phyloP scores from a whole-genome alignment of 306 rosid genomes.

The Corylus heterophylla region DNA sequence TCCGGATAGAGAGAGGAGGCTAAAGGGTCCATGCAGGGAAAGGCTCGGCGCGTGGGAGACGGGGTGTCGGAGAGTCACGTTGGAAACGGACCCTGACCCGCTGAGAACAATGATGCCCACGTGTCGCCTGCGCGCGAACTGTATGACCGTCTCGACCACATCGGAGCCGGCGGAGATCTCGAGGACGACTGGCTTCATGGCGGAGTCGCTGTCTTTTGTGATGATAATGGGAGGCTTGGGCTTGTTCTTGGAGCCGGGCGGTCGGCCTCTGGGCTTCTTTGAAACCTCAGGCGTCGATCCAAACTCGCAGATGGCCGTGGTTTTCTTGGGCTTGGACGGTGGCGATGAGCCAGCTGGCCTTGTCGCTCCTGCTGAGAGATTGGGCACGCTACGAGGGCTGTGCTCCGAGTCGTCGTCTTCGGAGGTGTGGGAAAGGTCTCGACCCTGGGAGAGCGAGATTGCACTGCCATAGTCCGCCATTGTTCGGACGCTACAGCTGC shows the following conservation, averaged over 20 bases:
- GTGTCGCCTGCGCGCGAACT: slow-evolving; percentile 29
- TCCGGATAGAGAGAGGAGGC: slow-evolving; percentile 40
- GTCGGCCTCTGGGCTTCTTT: slow-evolving; percentile 59
- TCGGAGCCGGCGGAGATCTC: slow-evolving; percentile 53
- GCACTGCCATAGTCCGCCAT: slow-evolving; percentile 32
- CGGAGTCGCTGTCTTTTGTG: slow-evolving; percentile 21
- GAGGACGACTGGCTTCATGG: slow-evolving; percentile 34
- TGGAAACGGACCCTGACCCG: slow-evolving; percentile 46
- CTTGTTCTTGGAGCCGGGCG: slow-evolving; percentile 67
- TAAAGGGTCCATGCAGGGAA: slow-evolving; percentile 37
- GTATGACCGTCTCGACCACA: slow-evolving; percentile 37
- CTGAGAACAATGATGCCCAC: slow-evolving; percentile 36
- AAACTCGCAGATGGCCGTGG: background rate
- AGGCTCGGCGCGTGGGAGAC: slow-evolving; percentile 10
- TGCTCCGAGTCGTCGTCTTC: slow-evolving; percentile 29
- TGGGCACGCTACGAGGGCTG: slow-evolving; percentile 30
- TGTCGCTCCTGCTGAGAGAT: background rate
- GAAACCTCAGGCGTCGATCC: background rate
- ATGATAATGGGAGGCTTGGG: slow-evolving; percentile 52
- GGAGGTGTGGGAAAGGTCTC: slow-evolving; percentile 30
- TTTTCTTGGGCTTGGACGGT: slow-evolving; percentile 13
- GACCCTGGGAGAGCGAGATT: slow-evolving; percentile 26
- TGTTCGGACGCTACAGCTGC: background rate
- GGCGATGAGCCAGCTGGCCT: slow-evolving; percentile 7
- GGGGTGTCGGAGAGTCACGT: slow-evolving; percentile 34